Evolutionary conservation across 108 stramenopile genomes (phyloP).

Genomic region (Schizochytrium sp.): DNA sequence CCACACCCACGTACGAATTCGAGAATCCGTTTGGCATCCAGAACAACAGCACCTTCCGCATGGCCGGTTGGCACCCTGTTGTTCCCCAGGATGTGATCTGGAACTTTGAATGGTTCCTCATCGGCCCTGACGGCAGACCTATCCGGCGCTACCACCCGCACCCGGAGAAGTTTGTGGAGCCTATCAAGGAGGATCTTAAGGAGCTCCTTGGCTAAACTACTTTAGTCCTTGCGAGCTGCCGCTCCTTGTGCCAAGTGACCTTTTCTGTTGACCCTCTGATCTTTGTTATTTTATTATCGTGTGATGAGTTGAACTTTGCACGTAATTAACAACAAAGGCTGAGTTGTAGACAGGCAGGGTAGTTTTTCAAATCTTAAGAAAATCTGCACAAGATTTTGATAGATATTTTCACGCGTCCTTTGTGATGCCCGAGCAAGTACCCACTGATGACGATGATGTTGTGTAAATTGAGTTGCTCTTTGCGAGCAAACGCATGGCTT

Average conservation of each 20-base stretch:
- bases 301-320: too few relatives aligned
- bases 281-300: too few relatives aligned
- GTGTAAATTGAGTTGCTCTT: not conserved
- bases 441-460: not conserved
- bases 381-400: not conserved
- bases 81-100: slow-evolving; percentile 55
- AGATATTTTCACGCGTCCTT: not conserved
- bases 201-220: not conserved
- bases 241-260: too few relatives aligned
- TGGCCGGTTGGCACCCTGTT: not conserved
- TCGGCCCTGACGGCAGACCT: slow-evolving; percentile 50
- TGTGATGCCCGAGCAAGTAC: not conserved
- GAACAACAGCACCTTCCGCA: slow-evolving; percentile 45
- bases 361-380: not conserved
- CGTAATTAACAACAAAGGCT: too few relatives aligned
- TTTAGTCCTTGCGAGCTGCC: not conserved
- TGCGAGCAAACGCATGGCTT: not conserved
- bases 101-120: slow-evolving; percentile 63
- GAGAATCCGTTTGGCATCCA: slow-evolving; percentile 38
- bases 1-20: slow-evolving; percentile 9
- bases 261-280: too few relatives aligned
- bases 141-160: slow-evolving; percentile 58
- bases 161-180: slow-evolving; percentile 36
- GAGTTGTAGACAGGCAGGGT: too few relatives aligned
- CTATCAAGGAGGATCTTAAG: slow-evolving; percentile 46